Percentiles rank a stretch among this genome's conserved stretches.
Conservation (phyloP, 257 asterid species). For the Oldenlandia corymbosa region DNA sequence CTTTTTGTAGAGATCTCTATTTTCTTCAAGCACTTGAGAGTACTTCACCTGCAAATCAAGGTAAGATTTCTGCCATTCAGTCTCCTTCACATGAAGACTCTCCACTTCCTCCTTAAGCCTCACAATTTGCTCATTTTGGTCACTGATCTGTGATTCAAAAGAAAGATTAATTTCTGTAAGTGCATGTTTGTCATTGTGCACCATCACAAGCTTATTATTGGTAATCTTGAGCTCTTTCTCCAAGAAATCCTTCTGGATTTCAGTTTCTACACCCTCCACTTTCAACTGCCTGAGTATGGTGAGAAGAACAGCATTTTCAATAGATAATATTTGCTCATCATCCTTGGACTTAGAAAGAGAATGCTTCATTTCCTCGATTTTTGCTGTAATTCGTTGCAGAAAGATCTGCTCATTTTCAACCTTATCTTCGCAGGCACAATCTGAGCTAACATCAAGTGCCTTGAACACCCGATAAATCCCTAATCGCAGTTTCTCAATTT, state of each 20-base stretch:
- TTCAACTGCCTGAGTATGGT: constrained; percentile 68
- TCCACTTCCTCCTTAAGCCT: constrained; percentile 44
- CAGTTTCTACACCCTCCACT: constrained; percentile 55
- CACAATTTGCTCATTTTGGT: constrained; percentile 34
- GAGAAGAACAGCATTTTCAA: constrained; percentile 74
- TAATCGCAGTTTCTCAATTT: constrained; percentile 60
- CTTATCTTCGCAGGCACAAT: constrained; percentile 28
- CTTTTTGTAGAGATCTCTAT: constrained; percentile 43
- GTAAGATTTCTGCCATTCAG: constrained; percentile 44
- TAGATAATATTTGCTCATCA: constrained; percentile 51
- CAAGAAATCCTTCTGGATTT: constrained; percentile 46
- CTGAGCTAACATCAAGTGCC: constrained; percentile 45
- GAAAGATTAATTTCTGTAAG: constrained; percentile 51
- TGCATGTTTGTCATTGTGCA: constrained; percentile 46
- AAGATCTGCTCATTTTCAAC: constrained; percentile 51
- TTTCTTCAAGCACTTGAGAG: constrained; percentile 49
- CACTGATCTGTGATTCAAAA: constrained; percentile 40
- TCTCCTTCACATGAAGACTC: constrained; percentile 39
- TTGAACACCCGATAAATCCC: constrained; percentile 67
- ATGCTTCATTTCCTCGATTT: constrained; percentile 51
- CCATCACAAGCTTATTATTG: constrained; percentile 43
- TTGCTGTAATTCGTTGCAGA: constrained; percentile 42
- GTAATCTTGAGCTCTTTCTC: constrained; percentile 44
- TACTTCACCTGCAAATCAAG: constrained; percentile 37
- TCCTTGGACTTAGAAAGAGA: constrained; percentile 50